Conservation (phyloP, 108 stramenopile species). For the Craspedostauros australis region DNA sequence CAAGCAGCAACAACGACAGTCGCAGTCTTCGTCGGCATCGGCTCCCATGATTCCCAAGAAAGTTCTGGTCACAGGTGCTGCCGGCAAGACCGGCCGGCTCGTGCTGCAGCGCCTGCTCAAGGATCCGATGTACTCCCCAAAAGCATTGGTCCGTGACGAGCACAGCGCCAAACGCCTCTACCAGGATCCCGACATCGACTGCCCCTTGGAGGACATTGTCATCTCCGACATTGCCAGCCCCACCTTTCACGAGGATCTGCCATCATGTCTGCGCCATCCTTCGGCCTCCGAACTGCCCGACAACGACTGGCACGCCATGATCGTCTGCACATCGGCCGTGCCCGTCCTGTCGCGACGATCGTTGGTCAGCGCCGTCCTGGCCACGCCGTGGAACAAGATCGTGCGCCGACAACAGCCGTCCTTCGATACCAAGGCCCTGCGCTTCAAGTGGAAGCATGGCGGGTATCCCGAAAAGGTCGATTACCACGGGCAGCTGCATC, state of each 20-base stretch:
- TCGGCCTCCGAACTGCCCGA: conserved; percentile 6
- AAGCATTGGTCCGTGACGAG: conserved; percentile 51
- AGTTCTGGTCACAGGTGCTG: conserved; percentile 45
- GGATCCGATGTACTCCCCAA: conserved; percentile 48
- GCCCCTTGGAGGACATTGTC: conserved; percentile 50
- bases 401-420: conserved; percentile 39
- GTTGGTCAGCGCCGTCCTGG: conserved; percentile 38
- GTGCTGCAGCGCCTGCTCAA: conserved; percentile 43
- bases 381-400: conserved; percentile 44
- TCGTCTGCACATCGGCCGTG: conserved; percentile 68
- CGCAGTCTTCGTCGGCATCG: no score
- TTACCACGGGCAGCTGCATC: conserved; percentile 65
- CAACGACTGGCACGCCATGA: conserved; percentile 47
- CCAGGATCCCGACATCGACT: conserved; percentile 22
- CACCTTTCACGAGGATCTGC: conserved; percentile 27
- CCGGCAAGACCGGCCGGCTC: conserved; percentile 54
- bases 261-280: conserved; percentile 2
- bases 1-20: no score
- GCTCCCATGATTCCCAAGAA: conserved; percentile 11
- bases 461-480: conserved; percentile 75
- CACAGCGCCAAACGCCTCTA: conserved; percentile 39
- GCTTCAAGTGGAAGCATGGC: conserved; percentile 50
- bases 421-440: conserved; percentile 50
- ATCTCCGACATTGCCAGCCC: conserved; percentile 50
- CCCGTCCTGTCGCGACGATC: conserved; percentile 46